A percentile compares a stretch with the other conserved stretches of the same genome.
Evolutionary conservation across 768 basidiomycete species (phyloP).

Genomic region (Mycena vitilis): DNA sequence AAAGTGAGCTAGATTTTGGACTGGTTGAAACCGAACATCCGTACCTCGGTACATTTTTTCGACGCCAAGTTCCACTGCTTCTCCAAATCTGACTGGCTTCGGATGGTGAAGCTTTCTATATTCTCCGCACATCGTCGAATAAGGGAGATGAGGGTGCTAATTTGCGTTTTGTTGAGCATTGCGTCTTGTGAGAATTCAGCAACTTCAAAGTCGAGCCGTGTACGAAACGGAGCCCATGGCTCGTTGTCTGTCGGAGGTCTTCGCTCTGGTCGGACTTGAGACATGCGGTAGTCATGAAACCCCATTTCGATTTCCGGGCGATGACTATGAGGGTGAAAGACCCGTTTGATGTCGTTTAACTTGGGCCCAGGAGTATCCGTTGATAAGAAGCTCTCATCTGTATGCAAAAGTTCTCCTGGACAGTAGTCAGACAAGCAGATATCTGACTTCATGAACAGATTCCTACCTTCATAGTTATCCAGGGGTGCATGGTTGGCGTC

Average conservation of each 20-base stretch:
- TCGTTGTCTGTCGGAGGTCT: slow-evolving; percentile 21
- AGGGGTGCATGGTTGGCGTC: too few species aligned
- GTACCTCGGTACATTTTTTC: neutral
- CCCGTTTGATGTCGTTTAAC: neutral
- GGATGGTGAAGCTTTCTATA: neutral
- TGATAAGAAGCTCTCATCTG: too few species aligned
- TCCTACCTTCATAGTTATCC: too few species aligned
- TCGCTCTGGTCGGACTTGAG: neutral
- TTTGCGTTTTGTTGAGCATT: slow-evolving; percentile 36
- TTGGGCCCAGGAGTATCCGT: too few species aligned
- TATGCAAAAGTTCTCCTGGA: too few species aligned
- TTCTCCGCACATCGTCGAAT: neutral
- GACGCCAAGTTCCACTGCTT: neutral
- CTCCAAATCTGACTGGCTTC: neutral
- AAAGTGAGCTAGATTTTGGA: neutral
- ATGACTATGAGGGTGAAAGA: neutral
- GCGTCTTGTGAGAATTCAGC: slow-evolving; percentile 41
- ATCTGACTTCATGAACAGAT: too few species aligned
- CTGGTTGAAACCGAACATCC: neutral
- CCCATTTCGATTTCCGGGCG: neutral
- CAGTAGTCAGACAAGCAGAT: too few species aligned
- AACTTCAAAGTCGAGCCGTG: slow-evolving; percentile 45
- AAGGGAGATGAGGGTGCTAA: slow-evolving; percentile 1
- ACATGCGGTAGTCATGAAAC: neutral
- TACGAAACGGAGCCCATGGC: slow-evolving; percentile 45